phyloP scores from a whole-genome alignment of 108 stramenopile genomes.

The Bacterosira constricta region DNA sequence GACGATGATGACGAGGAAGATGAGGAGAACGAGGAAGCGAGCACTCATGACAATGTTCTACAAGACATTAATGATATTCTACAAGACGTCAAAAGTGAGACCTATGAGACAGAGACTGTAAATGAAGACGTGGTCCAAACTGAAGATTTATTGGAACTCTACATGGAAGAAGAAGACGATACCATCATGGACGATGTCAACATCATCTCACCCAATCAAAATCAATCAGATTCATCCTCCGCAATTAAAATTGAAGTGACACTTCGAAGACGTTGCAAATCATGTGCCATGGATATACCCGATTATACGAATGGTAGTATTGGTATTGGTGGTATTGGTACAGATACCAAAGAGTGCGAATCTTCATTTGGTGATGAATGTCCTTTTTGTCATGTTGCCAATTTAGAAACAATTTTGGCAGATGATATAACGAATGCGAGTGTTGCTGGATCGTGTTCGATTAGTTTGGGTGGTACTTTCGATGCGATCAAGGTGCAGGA shows the following conservation, averaged over 20 bases:
- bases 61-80: background rate
- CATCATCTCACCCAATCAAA: background rate
- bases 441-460: no score
- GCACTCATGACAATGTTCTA: background rate
- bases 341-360: no score
- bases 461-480: no score
- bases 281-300: background rate
- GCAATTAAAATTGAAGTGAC: background rate
- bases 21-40: background rate
- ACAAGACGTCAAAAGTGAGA: no score
- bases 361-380: no score
- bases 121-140: background rate
- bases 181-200: background rate
- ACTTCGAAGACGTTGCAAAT: background rate
- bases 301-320: background rate
- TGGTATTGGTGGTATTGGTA: no score
- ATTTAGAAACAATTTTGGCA: no score
- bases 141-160: background rate
- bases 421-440: no score
- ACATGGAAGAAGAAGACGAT: background rate
- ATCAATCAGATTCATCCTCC: background rate
- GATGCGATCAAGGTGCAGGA: no score
- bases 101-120: background rate
- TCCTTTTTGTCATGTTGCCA: background rate
- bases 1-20: background rate